Evolutionary conservation across 2,329 filamentous ascomycete species (phyloP).

Genomic region (Ambrosiella beaveri): DNA sequence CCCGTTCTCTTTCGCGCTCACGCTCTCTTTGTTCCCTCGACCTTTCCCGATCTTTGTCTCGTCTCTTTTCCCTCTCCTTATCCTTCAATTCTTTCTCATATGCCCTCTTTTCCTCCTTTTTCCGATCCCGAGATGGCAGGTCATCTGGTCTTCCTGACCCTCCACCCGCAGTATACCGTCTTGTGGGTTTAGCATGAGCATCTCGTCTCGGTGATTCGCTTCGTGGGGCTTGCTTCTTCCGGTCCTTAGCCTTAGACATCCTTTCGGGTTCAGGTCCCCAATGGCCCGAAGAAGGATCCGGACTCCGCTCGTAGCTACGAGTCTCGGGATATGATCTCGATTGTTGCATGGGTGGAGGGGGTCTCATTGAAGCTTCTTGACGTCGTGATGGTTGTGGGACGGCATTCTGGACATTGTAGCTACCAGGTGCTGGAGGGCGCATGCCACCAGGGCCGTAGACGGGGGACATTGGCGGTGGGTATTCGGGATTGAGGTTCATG

Average conservation of each 20-base stretch:
- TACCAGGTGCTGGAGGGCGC: conserved; percentile 16
- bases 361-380: background rate
- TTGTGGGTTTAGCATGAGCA: no score
- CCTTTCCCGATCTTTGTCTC: background rate
- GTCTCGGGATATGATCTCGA: background rate
- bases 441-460: background rate
- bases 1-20: conserved; percentile 20
- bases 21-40: conserved; percentile 20
- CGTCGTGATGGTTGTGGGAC: background rate
- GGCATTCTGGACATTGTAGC: conserved; percentile 15
- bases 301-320: conserved; percentile 6
- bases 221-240: no score
- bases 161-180: no score
- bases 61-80: conserved; percentile 22
- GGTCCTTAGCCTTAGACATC: background rate
- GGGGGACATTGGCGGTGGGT: background rate
- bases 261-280: background rate
- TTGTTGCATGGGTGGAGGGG: background rate
- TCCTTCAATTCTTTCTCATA: conserved; percentile 17
- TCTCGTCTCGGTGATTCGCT: no score
- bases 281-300: background rate
- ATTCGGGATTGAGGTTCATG: conserved; percentile 21
- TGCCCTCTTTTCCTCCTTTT: conserved; percentile 21
- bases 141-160: no score
- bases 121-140: conserved; percentile 12